Evolutionary conservation across 1,139 yeast genomes (phyloP).

Genomic region (Eremothecium sinecaudum): DNA sequence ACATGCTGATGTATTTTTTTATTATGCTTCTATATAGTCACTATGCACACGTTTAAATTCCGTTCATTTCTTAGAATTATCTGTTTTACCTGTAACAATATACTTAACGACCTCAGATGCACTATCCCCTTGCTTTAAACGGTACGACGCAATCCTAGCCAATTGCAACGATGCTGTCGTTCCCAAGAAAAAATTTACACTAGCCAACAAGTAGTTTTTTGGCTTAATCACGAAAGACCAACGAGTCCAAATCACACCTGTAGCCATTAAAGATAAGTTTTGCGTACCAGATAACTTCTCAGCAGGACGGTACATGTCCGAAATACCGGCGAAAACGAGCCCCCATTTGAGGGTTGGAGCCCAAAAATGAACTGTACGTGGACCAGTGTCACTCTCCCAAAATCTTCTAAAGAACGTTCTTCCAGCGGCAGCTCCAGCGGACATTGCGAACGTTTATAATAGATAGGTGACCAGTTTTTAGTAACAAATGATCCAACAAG

Average conservation of each 20-base stretch:
- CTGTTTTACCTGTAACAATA: conserved; percentile 28
- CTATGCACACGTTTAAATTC: background rate
- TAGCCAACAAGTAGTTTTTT: conserved; percentile 75
- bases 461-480: too few species aligned
- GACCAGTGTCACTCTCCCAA: conserved; percentile 84
- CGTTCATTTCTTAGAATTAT: background rate
- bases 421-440: conserved; percentile 36
- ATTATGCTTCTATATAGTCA: too few species aligned
- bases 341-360: conserved; percentile 54
- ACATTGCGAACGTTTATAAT: background rate
- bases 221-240: conserved; percentile 95
- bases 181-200: conserved; percentile 90
- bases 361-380: conserved; percentile 94
- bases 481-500: too few species aligned
- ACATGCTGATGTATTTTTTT: too few species aligned
- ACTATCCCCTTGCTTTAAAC: conserved; percentile 43
- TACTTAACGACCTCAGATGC: conserved; percentile 47
- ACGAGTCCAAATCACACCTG: conserved; percentile 96
- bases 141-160: conserved; percentile 57
- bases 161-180: conserved; percentile 84
- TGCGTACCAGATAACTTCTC: conserved; percentile 89
- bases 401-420: conserved; percentile 47
- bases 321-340: conserved; percentile 81
- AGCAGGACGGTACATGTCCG: conserved; percentile 81
- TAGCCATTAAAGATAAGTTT: conserved; percentile 74